Base-by-base conservation (phyloP, 306 rosid species). In the Prinsepia uniflora region DNA sequence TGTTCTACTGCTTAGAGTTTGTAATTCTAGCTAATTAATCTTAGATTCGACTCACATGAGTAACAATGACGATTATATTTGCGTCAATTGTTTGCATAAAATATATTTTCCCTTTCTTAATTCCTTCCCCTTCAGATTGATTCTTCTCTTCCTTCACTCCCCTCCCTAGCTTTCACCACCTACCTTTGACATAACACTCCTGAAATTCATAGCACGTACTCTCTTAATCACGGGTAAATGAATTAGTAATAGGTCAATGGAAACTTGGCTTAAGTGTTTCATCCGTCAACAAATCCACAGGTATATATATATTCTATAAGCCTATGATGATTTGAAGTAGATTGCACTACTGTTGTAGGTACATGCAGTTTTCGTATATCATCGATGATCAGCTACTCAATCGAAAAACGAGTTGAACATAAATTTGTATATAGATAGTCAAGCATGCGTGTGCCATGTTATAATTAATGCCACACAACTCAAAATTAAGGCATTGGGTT, bases 141-240 rank as follows among this genome's bases (percentile, higher is more conserved):
- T 70, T 78, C 72, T 56, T 49, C 71, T 71, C 50, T 57, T 71
- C 66, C 52, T 57, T 55, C 54, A 18, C 49, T 57, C 66, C 84
- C 70, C 76, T 82, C 87, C 83, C 82, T n/a, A n/a, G n/a, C n/a
- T 87, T 85, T 85, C 89, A 70, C 85, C 92, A 89, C 96, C 92
- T 81, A 87, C 90, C 81, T 42, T 87, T 90, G 93, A 90, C 81
- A 77, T 67, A 80, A 79, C 92, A 78, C 85, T 76, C 75, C 63
- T 72, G 87, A 69, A 46, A 30, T 55, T 40, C 71, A 73, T 72
- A 72, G n/a, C 70, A 30, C 36, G 3, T 30, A 30, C 36, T 30
- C 36, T 1, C 36, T 30, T 30, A 30, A 30, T 30, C 36, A 30
- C 4, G 36, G 36, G 36, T 30, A 30, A 30, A 30, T 30, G 36